phyloP scores from a whole-genome alignment of 2,329 filamentous ascomycete genomes.

The Alternaria gaisen region DNA sequence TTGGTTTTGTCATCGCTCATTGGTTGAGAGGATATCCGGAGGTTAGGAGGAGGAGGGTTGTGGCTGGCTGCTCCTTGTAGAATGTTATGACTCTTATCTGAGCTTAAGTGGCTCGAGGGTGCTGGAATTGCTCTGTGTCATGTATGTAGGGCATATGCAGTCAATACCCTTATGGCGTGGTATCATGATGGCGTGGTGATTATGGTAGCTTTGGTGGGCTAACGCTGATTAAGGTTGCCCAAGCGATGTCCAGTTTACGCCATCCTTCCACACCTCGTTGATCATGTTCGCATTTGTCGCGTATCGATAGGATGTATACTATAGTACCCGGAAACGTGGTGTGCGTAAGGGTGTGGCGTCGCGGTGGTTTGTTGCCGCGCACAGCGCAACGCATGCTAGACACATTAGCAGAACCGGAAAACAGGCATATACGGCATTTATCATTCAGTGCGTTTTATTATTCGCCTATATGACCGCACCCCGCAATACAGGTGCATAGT shows the following conservation, averaged over 20 bases:
- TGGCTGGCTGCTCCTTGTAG: constrained; percentile 10
- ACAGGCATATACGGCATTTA: constrained; percentile 12
- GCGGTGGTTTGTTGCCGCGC: constrained; percentile 22
- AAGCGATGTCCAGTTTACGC: background rate
- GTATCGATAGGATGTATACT: background rate
- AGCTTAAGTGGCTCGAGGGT: background rate
- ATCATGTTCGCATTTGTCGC: constrained; percentile 4
- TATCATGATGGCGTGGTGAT: background rate
- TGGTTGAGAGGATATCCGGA: background rate
- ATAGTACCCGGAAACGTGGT: background rate
- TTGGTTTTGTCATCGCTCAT: background rate
- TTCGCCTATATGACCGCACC: constrained; percentile 21
- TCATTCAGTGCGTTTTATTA: constrained; percentile 19
- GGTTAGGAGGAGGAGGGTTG: constrained; percentile 3
- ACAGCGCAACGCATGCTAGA: constrained; percentile 1
- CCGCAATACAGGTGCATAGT: constrained; percentile 10
- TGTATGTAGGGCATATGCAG: background rate
- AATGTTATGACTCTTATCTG: background rate
- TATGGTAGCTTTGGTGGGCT: background rate
- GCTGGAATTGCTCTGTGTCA: background rate
- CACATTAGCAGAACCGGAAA: constrained; percentile 10
- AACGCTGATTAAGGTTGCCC: background rate
- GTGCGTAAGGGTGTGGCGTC: constrained; percentile 16
- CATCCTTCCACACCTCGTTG: background rate
- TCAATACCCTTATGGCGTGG: background rate